Evolutionary conservation across 2,329 filamentous ascomycete genomes (phyloP), one percentile per base, ranked within the genome.

Genomic region (Sporothrix mexicana): DNA sequence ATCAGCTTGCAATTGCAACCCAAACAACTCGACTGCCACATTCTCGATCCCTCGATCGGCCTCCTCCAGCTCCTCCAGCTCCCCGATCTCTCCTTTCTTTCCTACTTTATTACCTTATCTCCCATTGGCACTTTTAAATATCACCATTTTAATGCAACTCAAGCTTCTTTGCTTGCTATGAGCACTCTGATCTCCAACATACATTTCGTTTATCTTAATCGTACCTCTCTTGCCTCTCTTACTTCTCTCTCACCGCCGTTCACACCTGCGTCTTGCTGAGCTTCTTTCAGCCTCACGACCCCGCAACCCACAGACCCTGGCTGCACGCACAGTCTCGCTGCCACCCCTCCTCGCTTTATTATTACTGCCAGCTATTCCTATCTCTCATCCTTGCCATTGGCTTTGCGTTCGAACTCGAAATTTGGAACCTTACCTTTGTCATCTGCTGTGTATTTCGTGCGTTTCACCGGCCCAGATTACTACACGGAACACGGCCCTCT

Each of bases 321-420:
- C 62, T 30, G 62, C 25, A 67, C 62, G 43, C 62, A 49, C 62
- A 67, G 62, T 49, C 62, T 67, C 45, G 43, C 43, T 67, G 43
- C 43, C 36, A 49, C 43, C 61, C 61, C 61, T 67, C 45, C 64
- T 51, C 3, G 17, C 13, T 23, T 53, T n/a, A 12, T 36, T 36
- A 36, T 36, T 36, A 36, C 30, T 55, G 7, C 66, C 7, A 6
- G 47, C 9, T 15, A 9, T 20, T 41, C 10, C 66, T 51, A 23
- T n/a, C 23, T n/a, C 13, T 7, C 8, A 2, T 30, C 23, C 7
- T 36, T 12, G 23, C 25, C 62, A 30, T 51, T 51, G 64, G 64
- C 45, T 8, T 67, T 49, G 9, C 36, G 1, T 25, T 62, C 6
- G 64, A 62, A 13, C 30, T 62, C 23, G 13, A 43, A 62, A 36